Base-by-base conservation (phyloP, 352 stramenopile genomes). In the Globisporangium orthogonon region DNA sequence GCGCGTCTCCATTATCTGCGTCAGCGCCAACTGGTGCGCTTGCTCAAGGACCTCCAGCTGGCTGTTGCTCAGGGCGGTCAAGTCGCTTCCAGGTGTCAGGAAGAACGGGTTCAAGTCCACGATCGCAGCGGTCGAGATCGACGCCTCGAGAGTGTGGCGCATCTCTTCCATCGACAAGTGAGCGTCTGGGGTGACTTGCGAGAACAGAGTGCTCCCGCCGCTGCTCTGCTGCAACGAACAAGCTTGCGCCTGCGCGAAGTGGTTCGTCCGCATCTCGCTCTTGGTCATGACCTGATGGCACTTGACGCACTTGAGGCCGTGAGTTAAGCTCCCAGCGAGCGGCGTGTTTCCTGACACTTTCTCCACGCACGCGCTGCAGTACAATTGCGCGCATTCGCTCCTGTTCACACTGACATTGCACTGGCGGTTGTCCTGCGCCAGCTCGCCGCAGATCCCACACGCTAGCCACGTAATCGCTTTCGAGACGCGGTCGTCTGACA, bases 41-140 rank as follows among this genome's bases (percentile, higher is more conserved):
- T 71, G 70, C 69, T 89, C 79, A 2, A 94, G 60, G 13, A 89
- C 71, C 43, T 94, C 79, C 3, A 94, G 70, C 50, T 94, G 84
- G 1, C 76, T 78, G 50, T 87, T 87, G 69, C 84, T 94, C 40
- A 89, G 62, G 7, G 56, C 47, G 2, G 60, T 47, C 30, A 93
- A 61, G 50, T 88, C 70, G 14, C 61, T 65, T 0, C 76, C 74
- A 2, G 83, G 83, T 30, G 76, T 63, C 15, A 90, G 50, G 54
- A 77, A 71, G 44, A 74, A 71, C 11, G 71, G 75, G 30, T 62
- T 63, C 30, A 93, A 44, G 47, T 76, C 68, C 11, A 83, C 68
- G 9, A 66, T 70, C 30, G 68, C 65, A 6, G 73, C 64, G 2
- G 68, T 67, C 11, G 78, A 69, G 30, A 73, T 66, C 1, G 66